A percentile compares a stretch with the other conserved stretches of the same genome.
These are phyloP conservation scores for Pestalotiopsis sp. DNA, from an alignment of 2,329 filamentous ascomycete species.

Conservation along the genomic window DNA sequence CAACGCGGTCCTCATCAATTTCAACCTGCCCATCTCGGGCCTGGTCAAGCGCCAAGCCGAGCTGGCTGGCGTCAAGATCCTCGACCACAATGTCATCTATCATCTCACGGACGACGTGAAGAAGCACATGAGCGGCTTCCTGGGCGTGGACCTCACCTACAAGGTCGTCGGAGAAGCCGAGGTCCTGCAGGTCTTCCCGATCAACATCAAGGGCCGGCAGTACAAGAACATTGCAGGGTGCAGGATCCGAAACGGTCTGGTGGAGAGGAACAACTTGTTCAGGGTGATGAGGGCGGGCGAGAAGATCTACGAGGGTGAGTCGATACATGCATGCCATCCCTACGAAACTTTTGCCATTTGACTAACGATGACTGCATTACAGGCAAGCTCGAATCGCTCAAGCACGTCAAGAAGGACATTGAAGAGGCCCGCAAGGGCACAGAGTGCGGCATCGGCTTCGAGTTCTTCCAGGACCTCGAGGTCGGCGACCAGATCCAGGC, in stretches of 20 bases:
- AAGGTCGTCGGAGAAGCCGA: constrained; percentile 88
- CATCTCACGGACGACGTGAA: constrained; percentile 75
- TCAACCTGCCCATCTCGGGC: constrained; percentile 74
- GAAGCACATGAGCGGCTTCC: constrained; percentile 66
- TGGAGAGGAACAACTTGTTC: constrained; percentile 67
- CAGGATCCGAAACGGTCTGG: constrained; percentile 78
- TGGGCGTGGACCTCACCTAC: constrained; percentile 68
- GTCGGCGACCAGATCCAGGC: constrained; percentile 86
- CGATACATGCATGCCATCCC: too few relatives aligned
- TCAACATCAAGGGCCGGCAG: constrained; percentile 73
- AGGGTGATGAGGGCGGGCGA: constrained; percentile 73
- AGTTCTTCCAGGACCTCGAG: constrained; percentile 76
- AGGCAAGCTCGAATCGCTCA: constrained; percentile 82
- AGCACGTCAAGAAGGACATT: constrained; percentile 91
- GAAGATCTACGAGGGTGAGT: constrained; percentile 77
- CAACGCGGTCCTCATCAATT: constrained; percentile 78
- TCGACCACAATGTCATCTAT: constrained; percentile 89
- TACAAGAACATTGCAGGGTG: constrained; percentile 83
- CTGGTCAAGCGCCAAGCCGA: constrained; percentile 73
- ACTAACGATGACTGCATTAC: background rate
- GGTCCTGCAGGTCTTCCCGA: constrained; percentile 79
- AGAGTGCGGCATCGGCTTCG: constrained; percentile 92
- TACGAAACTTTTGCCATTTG: background rate
- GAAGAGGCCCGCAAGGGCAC: constrained; percentile 85
- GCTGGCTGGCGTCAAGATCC: constrained; percentile 70